Percentiles rank a stretch among this genome's conserved stretches.
Conservation (phyloP, 805 yeast species). For the Cephaloascus albidus region DNA sequence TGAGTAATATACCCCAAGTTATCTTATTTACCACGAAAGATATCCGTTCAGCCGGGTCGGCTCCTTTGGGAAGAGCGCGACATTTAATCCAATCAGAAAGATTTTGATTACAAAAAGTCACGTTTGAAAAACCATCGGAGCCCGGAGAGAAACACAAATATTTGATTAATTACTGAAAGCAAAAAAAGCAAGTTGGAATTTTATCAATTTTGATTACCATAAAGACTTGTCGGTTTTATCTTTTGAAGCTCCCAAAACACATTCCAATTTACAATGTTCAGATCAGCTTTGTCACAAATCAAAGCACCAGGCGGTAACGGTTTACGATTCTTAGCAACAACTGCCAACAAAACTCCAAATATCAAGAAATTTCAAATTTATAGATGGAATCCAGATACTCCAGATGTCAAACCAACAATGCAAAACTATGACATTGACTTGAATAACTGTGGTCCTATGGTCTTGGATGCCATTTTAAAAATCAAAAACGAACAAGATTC, state of each 20-base stretch:
- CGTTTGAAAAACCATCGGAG: neutral
- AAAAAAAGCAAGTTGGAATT: neutral
- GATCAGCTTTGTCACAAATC: neutral
- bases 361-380: slow-evolving; percentile 84
- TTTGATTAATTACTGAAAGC: neutral
- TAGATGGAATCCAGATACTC: slow-evolving; percentile 98
- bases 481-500: slow-evolving; percentile 96
- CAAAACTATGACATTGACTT: slow-evolving; percentile 78
- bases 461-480: slow-evolving; percentile 86
- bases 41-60: neutral
- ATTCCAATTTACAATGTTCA: neutral
- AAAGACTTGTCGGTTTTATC: too few relatives aligned
- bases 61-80: neutral
- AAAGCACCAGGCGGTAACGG: neutral
- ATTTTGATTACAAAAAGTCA: neutral
- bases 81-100: neutral
- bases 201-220: neutral
- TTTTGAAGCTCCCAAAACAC: too few relatives aligned
- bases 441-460: slow-evolving; percentile 95
- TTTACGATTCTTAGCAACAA: slow-evolving; percentile 12
- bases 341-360: slow-evolving; percentile 45
- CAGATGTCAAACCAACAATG: slow-evolving; percentile 83
- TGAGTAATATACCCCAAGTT: too few relatives aligned
- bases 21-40: too few relatives aligned
- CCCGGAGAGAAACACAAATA: neutral